Base-by-base conservation (phyloP, 1,284 basidiomycete genomes). In the Vanrija pseudolonga region DNA sequence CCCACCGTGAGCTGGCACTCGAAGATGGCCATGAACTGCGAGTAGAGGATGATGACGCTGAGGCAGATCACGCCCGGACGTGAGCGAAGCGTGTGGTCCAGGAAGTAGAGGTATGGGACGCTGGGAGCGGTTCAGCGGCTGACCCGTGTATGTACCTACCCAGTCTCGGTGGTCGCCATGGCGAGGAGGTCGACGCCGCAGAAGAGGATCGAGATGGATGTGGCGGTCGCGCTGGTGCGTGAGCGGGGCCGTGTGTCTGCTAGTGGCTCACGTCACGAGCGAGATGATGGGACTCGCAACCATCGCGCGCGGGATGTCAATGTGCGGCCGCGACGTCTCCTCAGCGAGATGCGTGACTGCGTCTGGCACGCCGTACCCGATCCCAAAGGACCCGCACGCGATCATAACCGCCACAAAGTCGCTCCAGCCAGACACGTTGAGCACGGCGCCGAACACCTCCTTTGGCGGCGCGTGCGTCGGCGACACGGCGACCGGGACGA, bases 391-490 rank as follows among this genome's bases (percentile, higher is more conserved):
- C 11, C 36, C 43, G 12, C 20, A 19, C 18, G 44, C 44, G 38
- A 51, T 51, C 50, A 51, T 51, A 38, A 51, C 36, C 12, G 43
- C 43, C n/a, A 51, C 32, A 12, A 51, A 51, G 23, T 20, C 19
- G 37, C 19, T 23, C 50, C 50, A 51, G 23, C 44, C 50, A 0
- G 44, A 32, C 12, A 46, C 4, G 50, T 45, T 41, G 23, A 46
- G 18, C 4, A 32, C 37, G n/a, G 15, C 24, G 12, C 36, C 45
- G 23, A 51, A 51, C 12, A 51, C 50, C 3, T 45, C 37, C 19
- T 28, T 32, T 11, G 50, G 43, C 14, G 24, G 14, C 12, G 50
- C 42, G 7, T 46, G 23, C 7, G 14, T 32, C 19, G 19, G 32
- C 18, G 32, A 22, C n/a, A 18, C 12, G 32, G 45, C 22, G 24